A percentile compares a stretch with the other conserved stretches of the same genome.
phyloP scores from a whole-genome alignment of 2,329 filamentous ascomycete genomes.

The Stagonosporopsis tanaceti region DNA sequence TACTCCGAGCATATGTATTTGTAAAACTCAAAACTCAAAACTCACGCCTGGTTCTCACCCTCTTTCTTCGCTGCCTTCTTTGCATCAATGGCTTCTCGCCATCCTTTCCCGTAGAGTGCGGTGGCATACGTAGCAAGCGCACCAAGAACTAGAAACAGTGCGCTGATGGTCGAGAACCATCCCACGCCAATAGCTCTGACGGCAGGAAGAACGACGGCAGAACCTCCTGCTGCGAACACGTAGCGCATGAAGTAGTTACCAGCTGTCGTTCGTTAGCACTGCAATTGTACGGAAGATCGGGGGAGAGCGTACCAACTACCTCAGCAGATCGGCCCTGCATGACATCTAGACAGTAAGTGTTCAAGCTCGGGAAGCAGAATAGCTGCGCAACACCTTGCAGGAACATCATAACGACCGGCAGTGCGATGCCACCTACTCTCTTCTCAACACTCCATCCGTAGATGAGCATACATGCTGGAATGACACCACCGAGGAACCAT shows the following conservation, averaged over 20 bases:
- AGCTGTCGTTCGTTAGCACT: constrained; percentile 51
- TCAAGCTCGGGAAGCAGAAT: constrained; percentile 77
- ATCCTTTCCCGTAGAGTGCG: constrained; percentile 59
- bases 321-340: constrained; percentile 76
- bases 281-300: too few relatives aligned
- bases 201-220: constrained; percentile 75
- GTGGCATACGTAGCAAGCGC: constrained; percentile 59
- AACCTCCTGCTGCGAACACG: constrained; percentile 74
- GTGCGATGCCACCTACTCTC: constrained; percentile 61
- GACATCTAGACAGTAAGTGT: constrained; percentile 84
- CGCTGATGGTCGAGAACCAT: constrained; percentile 79
- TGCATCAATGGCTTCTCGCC: constrained; percentile 64
- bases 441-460: constrained; percentile 73
- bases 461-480: constrained; percentile 70
- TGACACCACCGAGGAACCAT: constrained; percentile 63
- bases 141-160: constrained; percentile 61
- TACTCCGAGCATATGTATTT: not conserved
- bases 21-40: not conserved
- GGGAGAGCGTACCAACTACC: constrained; percentile 62
- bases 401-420: constrained; percentile 78
- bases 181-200: constrained; percentile 79
- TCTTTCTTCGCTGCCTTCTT: constrained; percentile 53
- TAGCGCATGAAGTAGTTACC: constrained; percentile 84
- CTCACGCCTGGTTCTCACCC: constrained; percentile 33
- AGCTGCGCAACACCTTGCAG: constrained; percentile 76